A percentile compares a stretch with the other conserved stretches of the same genome.
Conservation (phyloP, 108 stramenopile species). For the Skeletonema menzelii region DNA sequence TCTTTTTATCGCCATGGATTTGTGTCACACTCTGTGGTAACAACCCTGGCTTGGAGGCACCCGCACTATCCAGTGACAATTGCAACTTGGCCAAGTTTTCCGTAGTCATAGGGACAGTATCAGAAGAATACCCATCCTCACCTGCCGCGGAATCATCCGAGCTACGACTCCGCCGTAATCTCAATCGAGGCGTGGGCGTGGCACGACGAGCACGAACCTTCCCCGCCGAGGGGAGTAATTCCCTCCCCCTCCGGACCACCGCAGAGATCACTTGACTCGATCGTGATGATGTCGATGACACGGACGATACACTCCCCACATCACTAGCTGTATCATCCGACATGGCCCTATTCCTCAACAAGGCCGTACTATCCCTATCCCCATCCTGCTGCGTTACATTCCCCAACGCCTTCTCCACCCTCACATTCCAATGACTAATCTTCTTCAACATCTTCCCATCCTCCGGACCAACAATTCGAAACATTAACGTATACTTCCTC, state of each 20-base stretch:
- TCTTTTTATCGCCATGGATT: conserved; percentile 29
- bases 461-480: conserved; percentile 61
- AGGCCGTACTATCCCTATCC: conserved; percentile 4
- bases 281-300: conserved; percentile 24
- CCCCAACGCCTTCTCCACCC: conserved; percentile 86
- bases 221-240: conserved; percentile 74
- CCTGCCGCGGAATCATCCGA: conserved; percentile 40
- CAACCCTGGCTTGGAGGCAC: conserved; percentile 4
- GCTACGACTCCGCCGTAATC: conserved; percentile 24
- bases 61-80: conserved; percentile 41
- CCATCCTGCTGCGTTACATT: conserved; percentile 55
- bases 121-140: conserved; percentile 77
- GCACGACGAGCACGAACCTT: conserved; percentile 78
- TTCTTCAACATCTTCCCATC: conserved; percentile 65
- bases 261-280: conserved; percentile 44
- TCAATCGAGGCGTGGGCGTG: conserved; percentile 76
- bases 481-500: conserved; percentile 77
- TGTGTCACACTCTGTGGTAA: conserved; percentile 29
- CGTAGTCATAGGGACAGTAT: conserved; percentile 55
- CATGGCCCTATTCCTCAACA: conserved; percentile 5
- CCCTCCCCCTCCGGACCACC: conserved; percentile 71
- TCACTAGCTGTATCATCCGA: conserved; percentile 15
- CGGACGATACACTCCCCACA: conserved; percentile 39
- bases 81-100: conserved; percentile 75
- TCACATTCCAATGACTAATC: conserved; percentile 73